A percentile compares a stretch with the other conserved stretches of the same genome.
phyloP scores from a whole-genome alignment of 139 green algal genomes.

The Astrephomene gubernaculifera region DNA sequence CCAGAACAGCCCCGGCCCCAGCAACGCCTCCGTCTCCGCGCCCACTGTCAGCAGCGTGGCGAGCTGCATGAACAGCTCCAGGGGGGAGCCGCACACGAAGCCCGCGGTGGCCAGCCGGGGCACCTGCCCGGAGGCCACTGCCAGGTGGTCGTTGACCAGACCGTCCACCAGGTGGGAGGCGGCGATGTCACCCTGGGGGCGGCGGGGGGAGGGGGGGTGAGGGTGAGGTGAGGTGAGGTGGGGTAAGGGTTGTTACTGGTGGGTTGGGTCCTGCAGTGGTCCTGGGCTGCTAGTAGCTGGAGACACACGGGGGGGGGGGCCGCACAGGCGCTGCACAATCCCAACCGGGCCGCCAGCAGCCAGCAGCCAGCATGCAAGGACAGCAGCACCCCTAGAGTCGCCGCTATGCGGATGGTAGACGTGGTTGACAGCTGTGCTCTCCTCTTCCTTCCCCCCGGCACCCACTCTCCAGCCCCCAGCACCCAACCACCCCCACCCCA shows the following conservation, averaged over 20 bases:
- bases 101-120: slow-evolving; percentile 20
- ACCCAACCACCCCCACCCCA: neutral
- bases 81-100: slow-evolving; percentile 12
- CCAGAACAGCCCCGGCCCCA: slow-evolving; percentile 33
- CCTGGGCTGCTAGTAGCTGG: neutral
- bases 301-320: neutral
- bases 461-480: neutral
- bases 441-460: neutral
- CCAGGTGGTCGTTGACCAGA: slow-evolving; percentile 43
- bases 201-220: neutral
- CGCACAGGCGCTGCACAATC: neutral
- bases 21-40: slow-evolving; percentile 26
- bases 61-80: slow-evolving; percentile 35
- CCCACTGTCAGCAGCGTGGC: slow-evolving; percentile 34
- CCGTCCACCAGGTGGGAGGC: slow-evolving; percentile 1
- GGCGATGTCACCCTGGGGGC: slow-evolving; percentile 14
- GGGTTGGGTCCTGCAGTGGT: neutral
- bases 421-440: neutral
- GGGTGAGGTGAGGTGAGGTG: neutral
- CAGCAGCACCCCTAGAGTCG: no score
- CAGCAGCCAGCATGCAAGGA: no score
- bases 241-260: neutral
- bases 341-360: no score
- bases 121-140: slow-evolving; percentile 13
- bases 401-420: neutral